These are phyloP conservation scores for Zymoseptoria tritici DNA, from an alignment of 2,329 filamentous ascomycete species.

Conservation along the genomic window DNA sequence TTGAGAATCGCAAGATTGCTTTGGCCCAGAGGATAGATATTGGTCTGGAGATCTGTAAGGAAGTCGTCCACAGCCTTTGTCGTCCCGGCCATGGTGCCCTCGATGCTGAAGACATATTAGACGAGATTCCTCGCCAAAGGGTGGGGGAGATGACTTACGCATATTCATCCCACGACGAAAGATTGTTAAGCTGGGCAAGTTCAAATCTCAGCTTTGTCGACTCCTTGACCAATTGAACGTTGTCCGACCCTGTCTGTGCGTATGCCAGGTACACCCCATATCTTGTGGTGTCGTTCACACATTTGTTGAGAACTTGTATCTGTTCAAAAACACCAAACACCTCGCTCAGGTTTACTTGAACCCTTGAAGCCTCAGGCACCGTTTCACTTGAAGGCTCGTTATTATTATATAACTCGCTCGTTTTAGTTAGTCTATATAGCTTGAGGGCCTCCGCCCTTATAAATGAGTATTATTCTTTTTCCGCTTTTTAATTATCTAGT, in stretches of 20 bases:
- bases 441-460: no score
- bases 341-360: no score
- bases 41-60: not conserved
- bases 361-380: no score
- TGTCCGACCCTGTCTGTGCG: not conserved
- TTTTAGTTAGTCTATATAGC: no score
- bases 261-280: not conserved
- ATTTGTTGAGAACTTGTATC: not conserved
- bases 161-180: not conserved
- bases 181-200: not conserved
- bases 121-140: not conserved
- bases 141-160: not conserved
- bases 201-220: conserved; percentile 2
- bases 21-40: not conserved
- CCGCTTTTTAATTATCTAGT: no score
- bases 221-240: conserved; percentile 1
- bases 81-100: conserved; percentile 3
- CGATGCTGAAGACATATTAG: not conserved
- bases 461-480: no score
- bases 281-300: not conserved
- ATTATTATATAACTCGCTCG: no score
- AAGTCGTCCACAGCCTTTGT: conserved; percentile 1
- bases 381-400: no score
- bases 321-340: no score
- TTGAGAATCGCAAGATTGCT: not conserved